These are phyloP conservation scores for Macrophomina tecta DNA, from an alignment of 2,329 filamentous ascomycete genomes.

Conservation along the genomic window DNA sequence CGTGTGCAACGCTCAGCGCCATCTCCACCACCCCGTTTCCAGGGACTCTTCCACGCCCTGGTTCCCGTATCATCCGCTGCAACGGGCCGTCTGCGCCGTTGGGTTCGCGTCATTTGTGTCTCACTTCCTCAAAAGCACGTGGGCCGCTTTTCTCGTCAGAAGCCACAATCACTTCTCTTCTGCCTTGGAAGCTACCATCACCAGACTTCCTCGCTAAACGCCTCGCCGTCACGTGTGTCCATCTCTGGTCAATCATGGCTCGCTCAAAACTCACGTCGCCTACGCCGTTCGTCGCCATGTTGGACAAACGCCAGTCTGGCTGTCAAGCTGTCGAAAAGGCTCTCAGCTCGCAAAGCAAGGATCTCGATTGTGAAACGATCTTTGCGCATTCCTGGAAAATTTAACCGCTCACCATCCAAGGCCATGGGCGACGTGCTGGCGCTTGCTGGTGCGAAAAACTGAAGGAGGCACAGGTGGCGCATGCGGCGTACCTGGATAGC, in stretches of 20 bases:
- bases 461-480: not conserved
- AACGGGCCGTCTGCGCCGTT: conserved; percentile 24
- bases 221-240: not conserved
- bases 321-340: not conserved
- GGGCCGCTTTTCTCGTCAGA: conserved; percentile 4
- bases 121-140: conserved; percentile 21
- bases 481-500: conserved; percentile 9
- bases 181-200: conserved; percentile 2
- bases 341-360: conserved; percentile 10
- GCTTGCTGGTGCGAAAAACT: conserved; percentile 8
- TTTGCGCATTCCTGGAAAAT: conserved; percentile 11
- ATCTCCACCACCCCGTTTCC: not conserved
- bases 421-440: not conserved
- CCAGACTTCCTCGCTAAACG: not conserved
- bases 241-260: not conserved
- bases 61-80: conserved; percentile 20
- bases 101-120: conserved; percentile 20
- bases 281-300: not conserved
- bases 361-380: conserved; percentile 11
- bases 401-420: not conserved
- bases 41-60: conserved; percentile 17
- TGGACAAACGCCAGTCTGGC: conserved; percentile 6
- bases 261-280: not conserved
- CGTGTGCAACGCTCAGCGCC: conserved; percentile 2
- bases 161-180: conserved; percentile 11